A percentile compares a stretch with the other conserved stretches of the same genome.
Evolutionary conservation across 2,329 filamentous ascomycete species (phyloP).

Genomic region (Fusarium odoratissimum): DNA sequence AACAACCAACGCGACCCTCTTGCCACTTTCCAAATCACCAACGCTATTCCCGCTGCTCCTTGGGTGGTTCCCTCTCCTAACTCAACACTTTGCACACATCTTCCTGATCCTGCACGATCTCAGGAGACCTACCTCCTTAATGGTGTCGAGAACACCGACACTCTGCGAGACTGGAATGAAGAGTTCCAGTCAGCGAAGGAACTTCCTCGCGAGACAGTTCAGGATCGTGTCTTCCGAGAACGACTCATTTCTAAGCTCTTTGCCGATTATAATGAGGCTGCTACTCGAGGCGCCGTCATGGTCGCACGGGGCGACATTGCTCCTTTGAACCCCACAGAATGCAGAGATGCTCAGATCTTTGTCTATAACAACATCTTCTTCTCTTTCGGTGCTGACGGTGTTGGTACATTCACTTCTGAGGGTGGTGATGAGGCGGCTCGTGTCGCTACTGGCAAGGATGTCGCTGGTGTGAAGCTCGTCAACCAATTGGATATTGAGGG

Average conservation of each 20-base stretch:
- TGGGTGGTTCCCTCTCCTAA: conserved; percentile 84
- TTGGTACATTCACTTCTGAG: conserved; percentile 95
- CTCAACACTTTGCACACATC: conserved; percentile 75
- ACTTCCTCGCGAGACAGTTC: conserved; percentile 90
- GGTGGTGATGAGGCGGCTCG: conserved; percentile 96
- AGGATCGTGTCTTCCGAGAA: conserved; percentile 96
- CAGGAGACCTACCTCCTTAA: conserved; percentile 93
- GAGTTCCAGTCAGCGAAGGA: conserved; percentile 98
- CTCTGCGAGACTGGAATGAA: conserved; percentile 97
- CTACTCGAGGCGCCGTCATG: conserved; percentile 88
- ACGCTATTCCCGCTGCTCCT: conserved; percentile 89
- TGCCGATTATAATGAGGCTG: conserved; percentile 97
- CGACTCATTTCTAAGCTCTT: conserved; percentile 94
- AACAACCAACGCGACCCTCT: conserved; percentile 89
- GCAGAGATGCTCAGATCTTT: conserved; percentile 93
- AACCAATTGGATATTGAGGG: conserved; percentile 97
- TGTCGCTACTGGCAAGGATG: conserved; percentile 96
- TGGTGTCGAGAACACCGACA: conserved; percentile 93
- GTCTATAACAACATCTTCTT: conserved; percentile 99
- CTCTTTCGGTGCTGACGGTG: conserved; percentile 96
- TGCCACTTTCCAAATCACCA: conserved; percentile 94
- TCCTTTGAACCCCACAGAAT: conserved; percentile 94
- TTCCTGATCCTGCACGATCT: conserved; percentile 85
- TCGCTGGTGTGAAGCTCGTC: conserved; percentile 91
- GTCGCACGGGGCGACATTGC: conserved; percentile 94